Conservation (phyloP, 2,329 filamentous ascomycete species). For the Hypoxylon sp. region DNA sequence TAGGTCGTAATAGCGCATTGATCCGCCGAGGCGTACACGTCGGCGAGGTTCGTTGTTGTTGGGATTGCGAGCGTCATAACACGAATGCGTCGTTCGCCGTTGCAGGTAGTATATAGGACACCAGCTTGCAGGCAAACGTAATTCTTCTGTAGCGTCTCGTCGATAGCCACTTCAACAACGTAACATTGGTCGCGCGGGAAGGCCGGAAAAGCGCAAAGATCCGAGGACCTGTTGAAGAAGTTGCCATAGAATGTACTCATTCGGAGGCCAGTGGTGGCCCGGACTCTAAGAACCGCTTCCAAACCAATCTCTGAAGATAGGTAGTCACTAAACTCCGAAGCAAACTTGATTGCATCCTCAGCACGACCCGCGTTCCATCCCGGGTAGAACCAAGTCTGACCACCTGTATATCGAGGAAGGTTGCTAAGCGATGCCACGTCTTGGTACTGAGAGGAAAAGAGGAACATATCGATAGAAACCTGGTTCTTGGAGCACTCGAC, state of each 20-base stretch:
- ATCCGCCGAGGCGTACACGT: conserved; percentile 94
- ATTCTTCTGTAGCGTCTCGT: conserved; percentile 92
- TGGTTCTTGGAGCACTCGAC: conserved; percentile 99
- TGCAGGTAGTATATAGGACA: conserved; percentile 97
- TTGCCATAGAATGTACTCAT: conserved; percentile 99
- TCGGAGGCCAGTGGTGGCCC: conserved; percentile 92
- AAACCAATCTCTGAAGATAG: conserved; percentile 96
- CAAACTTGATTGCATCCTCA: conserved; percentile 98
- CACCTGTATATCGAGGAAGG: conserved; percentile 94
- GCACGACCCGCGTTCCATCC: conserved; percentile 95
- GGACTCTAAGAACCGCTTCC: conserved; percentile 94
- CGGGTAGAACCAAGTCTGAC: conserved; percentile 98
- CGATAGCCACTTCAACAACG: conserved; percentile 97
- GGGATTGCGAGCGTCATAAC: conserved; percentile 94
- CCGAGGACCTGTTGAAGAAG: conserved; percentile 98
- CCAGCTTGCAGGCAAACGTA: conserved; percentile 94
- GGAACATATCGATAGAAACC: conserved; percentile 98
- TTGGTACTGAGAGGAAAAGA: conserved; percentile 96
- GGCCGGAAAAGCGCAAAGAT: conserved; percentile 96
- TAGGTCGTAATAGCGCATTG: conserved; percentile 93
- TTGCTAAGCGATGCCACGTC: conserved; percentile 98
- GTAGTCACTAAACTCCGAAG: conserved; percentile 95
- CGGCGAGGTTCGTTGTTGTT: conserved; percentile 90
- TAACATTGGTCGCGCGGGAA: conserved; percentile 98
- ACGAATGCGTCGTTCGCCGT: conserved; percentile 94